These are phyloP conservation scores for Backusella morwellensis DNA, from an alignment of 192 early-diverging fungal genomes.

Conservation along the genomic window DNA sequence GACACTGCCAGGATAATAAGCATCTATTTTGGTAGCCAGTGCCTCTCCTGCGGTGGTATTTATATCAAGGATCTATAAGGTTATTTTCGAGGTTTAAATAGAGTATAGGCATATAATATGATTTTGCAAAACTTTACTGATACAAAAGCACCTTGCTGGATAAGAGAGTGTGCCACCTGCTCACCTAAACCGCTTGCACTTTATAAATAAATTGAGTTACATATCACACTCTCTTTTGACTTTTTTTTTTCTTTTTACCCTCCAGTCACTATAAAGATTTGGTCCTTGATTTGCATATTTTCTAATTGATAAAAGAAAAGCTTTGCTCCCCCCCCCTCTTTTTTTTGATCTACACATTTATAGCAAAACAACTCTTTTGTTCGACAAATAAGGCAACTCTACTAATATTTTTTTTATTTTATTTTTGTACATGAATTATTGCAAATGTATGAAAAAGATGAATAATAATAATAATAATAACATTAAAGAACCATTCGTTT, in stretches of 20 bases:
- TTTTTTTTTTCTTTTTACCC: neutral
- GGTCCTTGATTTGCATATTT: slow-evolving; percentile 12
- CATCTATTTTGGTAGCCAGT: slow-evolving; percentile 1
- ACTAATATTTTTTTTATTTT: neutral
- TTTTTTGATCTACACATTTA: neutral
- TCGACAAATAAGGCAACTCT: neutral
- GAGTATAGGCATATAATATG: neutral
- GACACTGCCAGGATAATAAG: slow-evolving; percentile 9
- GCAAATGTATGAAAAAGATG: neutral
- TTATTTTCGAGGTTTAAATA: neutral
- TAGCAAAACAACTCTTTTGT: neutral
- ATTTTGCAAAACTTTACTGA: neutral
- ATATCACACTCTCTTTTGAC: neutral
- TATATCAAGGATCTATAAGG: slow-evolving; percentile 27
- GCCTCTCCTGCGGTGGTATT: neutral
- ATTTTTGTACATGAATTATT: neutral
- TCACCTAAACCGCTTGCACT: slow-evolving; percentile 32
- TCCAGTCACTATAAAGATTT: slow-evolving; percentile 21
- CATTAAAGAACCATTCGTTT: slow-evolving; percentile 72
- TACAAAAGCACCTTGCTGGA: slow-evolving; percentile 14
- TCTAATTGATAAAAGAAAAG: too few species aligned
- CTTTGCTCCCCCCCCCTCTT: too few species aligned
- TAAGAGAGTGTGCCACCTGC: slow-evolving; percentile 1
- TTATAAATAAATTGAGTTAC: neutral
- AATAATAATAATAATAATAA: neutral